phyloP scores from a whole-genome alignment of 2,329 filamentous ascomycete species.

The Neospermospora avenae region DNA sequence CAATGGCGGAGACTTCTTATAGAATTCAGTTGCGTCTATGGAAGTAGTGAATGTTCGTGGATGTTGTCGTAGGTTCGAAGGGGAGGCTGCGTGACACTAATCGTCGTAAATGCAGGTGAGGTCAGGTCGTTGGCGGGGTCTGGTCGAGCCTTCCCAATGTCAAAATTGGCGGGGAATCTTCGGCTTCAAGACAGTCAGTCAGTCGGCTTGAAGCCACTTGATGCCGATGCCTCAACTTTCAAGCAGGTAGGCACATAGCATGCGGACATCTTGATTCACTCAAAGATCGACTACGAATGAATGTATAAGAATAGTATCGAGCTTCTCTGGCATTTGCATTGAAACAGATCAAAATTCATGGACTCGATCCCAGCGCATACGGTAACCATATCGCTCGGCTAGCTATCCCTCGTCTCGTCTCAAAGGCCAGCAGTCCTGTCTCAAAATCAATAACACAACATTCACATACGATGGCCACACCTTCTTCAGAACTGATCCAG shows the following conservation, averaged over 20 bases:
- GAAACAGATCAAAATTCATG: neutral
- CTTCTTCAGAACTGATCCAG: slow-evolving; percentile 2
- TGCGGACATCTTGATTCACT: too few relatives aligned
- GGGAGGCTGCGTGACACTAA: slow-evolving; percentile 4
- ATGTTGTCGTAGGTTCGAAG: neutral
- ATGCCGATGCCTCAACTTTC: neutral
- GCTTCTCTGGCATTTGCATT: neutral
- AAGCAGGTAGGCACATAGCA: too few relatives aligned
- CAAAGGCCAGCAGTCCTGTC: slow-evolving; percentile 1
- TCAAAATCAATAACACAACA: slow-evolving; percentile 7
- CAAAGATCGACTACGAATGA: neutral
- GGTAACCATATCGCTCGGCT: neutral
- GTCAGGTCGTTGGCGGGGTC: slow-evolving; percentile 8
- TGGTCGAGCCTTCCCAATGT: neutral
- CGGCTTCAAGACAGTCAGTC: slow-evolving; percentile 1
- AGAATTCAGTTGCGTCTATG: neutral
- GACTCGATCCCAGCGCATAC: too few relatives aligned
- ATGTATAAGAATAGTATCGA: neutral
- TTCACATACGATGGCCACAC: slow-evolving; percentile 3
- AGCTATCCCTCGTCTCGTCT: neutral
- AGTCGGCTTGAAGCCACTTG: neutral
- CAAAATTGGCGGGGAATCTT: slow-evolving; percentile 1
- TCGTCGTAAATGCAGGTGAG: neutral
- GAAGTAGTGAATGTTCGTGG: neutral
- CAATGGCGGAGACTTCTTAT: neutral